These are phyloP conservation scores for Vitis labrusca DNA, from an alignment of 164 flowering plant genomes.

Conservation along the genomic window DNA sequence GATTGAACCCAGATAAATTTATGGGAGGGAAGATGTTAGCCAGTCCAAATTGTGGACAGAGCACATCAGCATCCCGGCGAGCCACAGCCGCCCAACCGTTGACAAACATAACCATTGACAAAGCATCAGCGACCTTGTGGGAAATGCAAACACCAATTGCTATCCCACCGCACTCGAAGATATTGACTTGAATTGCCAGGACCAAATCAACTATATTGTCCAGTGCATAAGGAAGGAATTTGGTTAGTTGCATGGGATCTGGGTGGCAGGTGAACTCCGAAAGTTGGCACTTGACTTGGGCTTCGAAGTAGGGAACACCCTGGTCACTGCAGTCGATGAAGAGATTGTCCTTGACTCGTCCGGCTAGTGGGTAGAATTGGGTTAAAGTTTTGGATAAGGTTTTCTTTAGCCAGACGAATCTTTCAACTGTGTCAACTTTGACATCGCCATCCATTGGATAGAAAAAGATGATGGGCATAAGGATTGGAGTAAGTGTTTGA, in stretches of 20 bases:
- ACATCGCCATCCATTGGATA: background rate
- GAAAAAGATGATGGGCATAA: background rate
- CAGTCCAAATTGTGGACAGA: background rate
- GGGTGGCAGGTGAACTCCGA: background rate
- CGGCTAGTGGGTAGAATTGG: slow-evolving; percentile 27
- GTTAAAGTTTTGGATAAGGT: slow-evolving; percentile 19
- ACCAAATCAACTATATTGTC: background rate
- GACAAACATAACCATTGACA: slow-evolving; percentile 14
- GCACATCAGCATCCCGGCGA: background rate
- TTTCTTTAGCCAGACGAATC: slow-evolving; percentile 10
- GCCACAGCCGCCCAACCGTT: slow-evolving; percentile 22
- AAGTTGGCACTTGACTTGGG: slow-evolving; percentile 2
- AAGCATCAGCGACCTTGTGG: slow-evolving; percentile 27
- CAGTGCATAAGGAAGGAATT: background rate
- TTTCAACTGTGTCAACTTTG: background rate
- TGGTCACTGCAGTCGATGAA: slow-evolving; percentile 16
- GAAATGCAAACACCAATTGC: slow-evolving; percentile 22
- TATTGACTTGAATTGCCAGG: slow-evolving; percentile 17
- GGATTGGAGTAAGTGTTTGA: background rate
- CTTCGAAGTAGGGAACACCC: slow-evolving; percentile 14
- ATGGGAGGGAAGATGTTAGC: background rate
- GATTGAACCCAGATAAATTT: background rate
- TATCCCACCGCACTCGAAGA: slow-evolving; percentile 37
- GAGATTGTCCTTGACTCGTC: slow-evolving; percentile 10
- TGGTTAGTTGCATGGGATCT: background rate